Evolutionary conservation across 306 rosid genomes (phyloP).

Genomic region (Cucurbita argyrosperma): DNA sequence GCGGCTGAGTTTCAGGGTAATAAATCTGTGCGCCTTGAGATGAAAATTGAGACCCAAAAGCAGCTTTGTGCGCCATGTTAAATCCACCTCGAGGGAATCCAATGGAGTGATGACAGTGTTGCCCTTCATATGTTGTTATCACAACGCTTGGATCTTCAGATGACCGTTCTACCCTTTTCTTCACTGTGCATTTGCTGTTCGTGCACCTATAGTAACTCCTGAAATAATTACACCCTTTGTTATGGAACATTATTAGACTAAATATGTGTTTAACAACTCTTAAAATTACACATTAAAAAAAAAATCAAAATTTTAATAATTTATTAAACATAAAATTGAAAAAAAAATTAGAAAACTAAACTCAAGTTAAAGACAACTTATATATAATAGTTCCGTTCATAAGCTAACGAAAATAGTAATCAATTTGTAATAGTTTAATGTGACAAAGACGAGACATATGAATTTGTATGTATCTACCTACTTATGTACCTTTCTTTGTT

Average conservation of each 20-base stretch:
- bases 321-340: no score
- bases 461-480: not conserved
- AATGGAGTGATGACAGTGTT: constrained; percentile 77
- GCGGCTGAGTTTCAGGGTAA: constrained; percentile 33
- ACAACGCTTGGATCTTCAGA: constrained; percentile 67
- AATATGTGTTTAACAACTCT: no score
- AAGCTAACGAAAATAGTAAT: not conserved
- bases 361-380: no score
- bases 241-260: no score
- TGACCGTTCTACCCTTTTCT: constrained; percentile 92
- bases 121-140: constrained; percentile 93
- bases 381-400: not conserved
- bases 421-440: not conserved
- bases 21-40: constrained; percentile 38
- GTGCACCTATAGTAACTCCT: constrained; percentile 98
- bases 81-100: constrained; percentile 62
- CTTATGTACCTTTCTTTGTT: not conserved
- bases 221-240: not conserved
- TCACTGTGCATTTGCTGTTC: constrained; percentile 89
- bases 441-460: not conserved
- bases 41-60: constrained; percentile 19
- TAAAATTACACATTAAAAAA: no score
- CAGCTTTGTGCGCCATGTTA: constrained; percentile 19
- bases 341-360: no score
- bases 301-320: no score